Evolutionary conservation across 345 rosid genomes (phyloP).

Genomic region (Aethionema arabicum): DNA sequence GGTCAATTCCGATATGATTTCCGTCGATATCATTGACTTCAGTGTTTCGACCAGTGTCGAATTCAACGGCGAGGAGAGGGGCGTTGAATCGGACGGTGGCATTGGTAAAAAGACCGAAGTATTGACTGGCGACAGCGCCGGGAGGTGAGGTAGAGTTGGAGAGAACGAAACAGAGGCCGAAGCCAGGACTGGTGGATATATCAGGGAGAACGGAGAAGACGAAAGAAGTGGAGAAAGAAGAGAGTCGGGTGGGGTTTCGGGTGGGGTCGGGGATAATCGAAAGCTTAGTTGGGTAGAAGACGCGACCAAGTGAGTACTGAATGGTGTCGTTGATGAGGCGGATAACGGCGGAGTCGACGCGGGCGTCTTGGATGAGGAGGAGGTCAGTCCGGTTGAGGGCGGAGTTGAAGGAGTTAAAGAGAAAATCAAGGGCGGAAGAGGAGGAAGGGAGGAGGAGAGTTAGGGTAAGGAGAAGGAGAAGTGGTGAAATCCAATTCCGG

Average conservation of each 20-base stretch:
- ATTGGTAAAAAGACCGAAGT: slow-evolving; percentile 66
- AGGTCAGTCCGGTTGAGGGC: slow-evolving; percentile 45
- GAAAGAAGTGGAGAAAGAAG: slow-evolving; percentile 72
- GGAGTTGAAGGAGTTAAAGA: slow-evolving; percentile 58
- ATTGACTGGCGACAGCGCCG: slow-evolving; percentile 62
- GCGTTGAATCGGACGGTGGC: slow-evolving; percentile 40
- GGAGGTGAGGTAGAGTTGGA: slow-evolving; percentile 76
- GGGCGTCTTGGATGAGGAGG: slow-evolving; percentile 60
- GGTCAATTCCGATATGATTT: slow-evolving; percentile 75
- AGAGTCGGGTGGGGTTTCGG: slow-evolving; percentile 45
- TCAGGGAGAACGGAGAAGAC: slow-evolving; percentile 47
- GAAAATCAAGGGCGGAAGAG: slow-evolving; percentile 51
- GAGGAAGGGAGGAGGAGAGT: slow-evolving; percentile 23
- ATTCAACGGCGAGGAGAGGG: slow-evolving; percentile 76
- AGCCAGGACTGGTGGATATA: slow-evolving; percentile 67
- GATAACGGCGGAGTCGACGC: slow-evolving; percentile 54
- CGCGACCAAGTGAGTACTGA: slow-evolving; percentile 57
- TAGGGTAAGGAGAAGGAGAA: slow-evolving; percentile 17
- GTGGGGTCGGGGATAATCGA: slow-evolving; percentile 42
- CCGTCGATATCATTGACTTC: slow-evolving; percentile 66
- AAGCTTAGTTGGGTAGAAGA: slow-evolving; percentile 55
- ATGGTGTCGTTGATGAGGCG: slow-evolving; percentile 64
- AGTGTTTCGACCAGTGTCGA: slow-evolving; percentile 65
- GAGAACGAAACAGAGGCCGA: slow-evolving; percentile 84
- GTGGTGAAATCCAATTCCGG: slow-evolving; percentile 13